phyloP scores from a whole-genome alignment of 768 basidiomycete genomes.

The Lactarius evosmus region DNA sequence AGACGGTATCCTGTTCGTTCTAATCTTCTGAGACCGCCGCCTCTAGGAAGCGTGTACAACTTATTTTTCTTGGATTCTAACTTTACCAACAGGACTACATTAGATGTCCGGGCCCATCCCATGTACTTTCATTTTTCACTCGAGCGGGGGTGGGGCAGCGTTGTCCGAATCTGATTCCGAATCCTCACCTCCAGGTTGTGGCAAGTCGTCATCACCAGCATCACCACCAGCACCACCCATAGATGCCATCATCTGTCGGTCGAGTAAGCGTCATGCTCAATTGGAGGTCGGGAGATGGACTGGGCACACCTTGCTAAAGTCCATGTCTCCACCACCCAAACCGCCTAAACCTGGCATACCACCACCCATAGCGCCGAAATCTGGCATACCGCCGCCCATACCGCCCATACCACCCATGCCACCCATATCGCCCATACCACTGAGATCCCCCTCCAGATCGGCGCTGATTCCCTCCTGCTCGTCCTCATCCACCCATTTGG shows the following conservation, averaged over 20 bases:
- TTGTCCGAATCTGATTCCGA: conserved; percentile 45
- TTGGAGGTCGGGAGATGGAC: neutral
- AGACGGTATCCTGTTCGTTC: too few species aligned
- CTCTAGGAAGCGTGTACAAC: conserved; percentile 1
- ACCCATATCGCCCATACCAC: conserved; percentile 36
- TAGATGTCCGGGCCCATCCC: neutral
- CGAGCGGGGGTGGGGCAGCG: conserved; percentile 78
- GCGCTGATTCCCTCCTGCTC: conserved; percentile 72
- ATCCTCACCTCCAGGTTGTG: conserved; percentile 38
- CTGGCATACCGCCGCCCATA: conserved; percentile 45
- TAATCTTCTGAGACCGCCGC: neutral
- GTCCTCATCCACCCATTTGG: conserved; percentile 96
- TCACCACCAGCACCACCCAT: conserved; percentile 34
- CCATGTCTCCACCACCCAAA: conserved; percentile 52
- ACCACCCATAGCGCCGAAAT: conserved; percentile 42
- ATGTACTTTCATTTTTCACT: conserved; percentile 32
- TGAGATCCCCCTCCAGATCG: conserved; percentile 43
- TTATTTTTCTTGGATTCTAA: conserved; percentile 3
- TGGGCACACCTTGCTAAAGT: conserved; percentile 58
- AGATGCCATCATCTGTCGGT: conserved; percentile 42
- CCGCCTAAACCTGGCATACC: conserved; percentile 44
- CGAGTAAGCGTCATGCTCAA: neutral
- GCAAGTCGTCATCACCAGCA: conserved; percentile 30
- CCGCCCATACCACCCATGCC: conserved; percentile 41
- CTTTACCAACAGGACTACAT: conserved; percentile 5